Base-by-base conservation (phyloP, 805 yeast species). In the Yamadazyma endophytica region DNA sequence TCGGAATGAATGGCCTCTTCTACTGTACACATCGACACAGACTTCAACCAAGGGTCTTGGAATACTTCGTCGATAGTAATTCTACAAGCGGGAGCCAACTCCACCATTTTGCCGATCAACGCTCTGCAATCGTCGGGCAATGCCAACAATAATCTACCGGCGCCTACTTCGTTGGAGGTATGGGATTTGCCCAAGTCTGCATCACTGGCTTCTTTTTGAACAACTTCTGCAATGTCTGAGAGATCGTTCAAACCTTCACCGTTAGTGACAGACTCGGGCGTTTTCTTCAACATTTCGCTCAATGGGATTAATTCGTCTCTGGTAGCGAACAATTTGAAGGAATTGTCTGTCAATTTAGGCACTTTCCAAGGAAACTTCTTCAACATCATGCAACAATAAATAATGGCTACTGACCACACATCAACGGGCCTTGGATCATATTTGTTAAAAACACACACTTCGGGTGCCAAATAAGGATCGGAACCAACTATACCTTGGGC, bases 351-450 rank as follows among this genome's bases (percentile, higher is more conserved):
- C 12, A 62, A 64, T 43, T 73, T 75, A 9, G 95, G 94, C 2
- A 80, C 83, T 53, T 83, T 84, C 95, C 95, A 84, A 2, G 95
- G 95, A 52, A 84, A 84, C 50, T 89, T 71, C 57, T 83, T 79
- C 38, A 84, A 63, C 43, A 86, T 81, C 90, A 84, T 83, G 59
- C 94, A 84, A 57, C 95, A 84, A 50, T 79, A 84, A 17, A 84
- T 84, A 21, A 84, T 84, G 13, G 86, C 94, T 28, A 82, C 66
- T 5, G 92, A 82, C 95, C 95, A 84, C 19, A 84, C 71, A 58
- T 84, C 95, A 17, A 82, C 88, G 21, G 75, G 75, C 51, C 78
- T 79, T 8, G 94, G 89, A 53, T 84, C 87, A 51, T 82, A 84
- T 31, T 66, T 61, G 40, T 61, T 62, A 38, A 61, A 61, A 18